These are phyloP conservation scores for Exophiala dermatitidis DNA, from an alignment of 2,329 filamentous ascomycete genomes.

Conservation along the genomic window DNA sequence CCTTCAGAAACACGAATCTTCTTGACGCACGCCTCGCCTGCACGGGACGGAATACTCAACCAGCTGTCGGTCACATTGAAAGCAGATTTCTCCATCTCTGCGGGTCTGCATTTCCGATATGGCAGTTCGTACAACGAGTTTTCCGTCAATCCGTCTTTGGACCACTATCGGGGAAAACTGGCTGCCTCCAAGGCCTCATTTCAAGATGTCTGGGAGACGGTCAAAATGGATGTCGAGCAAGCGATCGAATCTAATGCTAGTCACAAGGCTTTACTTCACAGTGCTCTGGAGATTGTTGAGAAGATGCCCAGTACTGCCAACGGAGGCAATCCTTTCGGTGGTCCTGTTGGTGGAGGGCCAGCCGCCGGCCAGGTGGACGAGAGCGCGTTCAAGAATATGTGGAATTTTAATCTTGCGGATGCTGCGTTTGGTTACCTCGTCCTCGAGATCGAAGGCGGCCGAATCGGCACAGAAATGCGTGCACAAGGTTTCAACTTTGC, in stretches of 20 bases:
- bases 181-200: slow-evolving; percentile 97
- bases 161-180: slow-evolving; percentile 97
- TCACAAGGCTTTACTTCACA: slow-evolving; percentile 84
- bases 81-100: slow-evolving; percentile 95
- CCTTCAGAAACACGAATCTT: slow-evolving; percentile 95
- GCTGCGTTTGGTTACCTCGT: slow-evolving; percentile 95
- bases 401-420: slow-evolving; percentile 93
- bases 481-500: slow-evolving; percentile 99
- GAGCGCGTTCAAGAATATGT: slow-evolving; percentile 99
- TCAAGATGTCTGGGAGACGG: slow-evolving; percentile 98
- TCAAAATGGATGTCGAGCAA: slow-evolving; percentile 90
- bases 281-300: slow-evolving; percentile 86
- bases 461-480: slow-evolving; percentile 97
- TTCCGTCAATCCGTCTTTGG: slow-evolving; percentile 93
- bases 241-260: slow-evolving; percentile 90
- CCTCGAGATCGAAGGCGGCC: slow-evolving; percentile 86
- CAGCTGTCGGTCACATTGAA: slow-evolving; percentile 96
- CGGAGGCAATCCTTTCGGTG: slow-evolving; percentile 93
- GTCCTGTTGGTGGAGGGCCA: slow-evolving; percentile 62
- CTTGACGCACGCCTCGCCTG: slow-evolving; percentile 92
- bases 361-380: slow-evolving; percentile 87
- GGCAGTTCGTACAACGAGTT: slow-evolving; percentile 99
- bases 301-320: slow-evolving; percentile 97
- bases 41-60: slow-evolving; percentile 91
- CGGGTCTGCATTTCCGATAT: slow-evolving; percentile 95